Percentiles rank a stretch among this genome's conserved stretches.
Conservation (phyloP, 1,284 basidiomycete genomes). For the Paramarasmius palmivorus region DNA sequence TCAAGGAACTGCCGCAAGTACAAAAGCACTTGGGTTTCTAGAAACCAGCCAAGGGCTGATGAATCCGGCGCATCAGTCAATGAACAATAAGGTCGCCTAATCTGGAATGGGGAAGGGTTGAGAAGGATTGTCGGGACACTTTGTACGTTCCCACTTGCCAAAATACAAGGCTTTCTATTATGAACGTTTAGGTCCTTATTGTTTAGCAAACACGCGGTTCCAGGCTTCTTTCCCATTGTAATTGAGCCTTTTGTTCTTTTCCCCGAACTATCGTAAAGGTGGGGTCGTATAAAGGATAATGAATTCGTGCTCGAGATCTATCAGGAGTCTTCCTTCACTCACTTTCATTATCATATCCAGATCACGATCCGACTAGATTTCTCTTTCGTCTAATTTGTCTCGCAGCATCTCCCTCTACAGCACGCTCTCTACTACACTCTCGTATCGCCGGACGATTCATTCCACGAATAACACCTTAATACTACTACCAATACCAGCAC, state of each 20-base stretch:
- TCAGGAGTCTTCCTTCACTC: not conserved
- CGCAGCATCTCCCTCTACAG: constrained; percentile 22
- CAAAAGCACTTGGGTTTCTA: no score
- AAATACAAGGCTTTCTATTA: no score
- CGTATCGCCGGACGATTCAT: constrained; percentile 71
- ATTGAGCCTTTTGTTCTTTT: constrained; percentile 1
- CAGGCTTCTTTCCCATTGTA: not conserved
- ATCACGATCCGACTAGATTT: constrained; percentile 2
- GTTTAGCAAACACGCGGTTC: no score
- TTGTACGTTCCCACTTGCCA: no score
- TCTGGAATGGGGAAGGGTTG: no score
- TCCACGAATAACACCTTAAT: constrained; percentile 2
- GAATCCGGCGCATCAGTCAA: no score
- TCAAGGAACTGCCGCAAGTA: no score
- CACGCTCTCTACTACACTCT: constrained; percentile 17
- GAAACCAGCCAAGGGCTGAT: no score
- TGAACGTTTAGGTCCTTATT: no score
- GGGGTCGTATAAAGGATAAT: not conserved
- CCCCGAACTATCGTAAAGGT: constrained; percentile 2
- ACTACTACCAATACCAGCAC: not conserved
- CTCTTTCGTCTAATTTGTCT: not conserved
- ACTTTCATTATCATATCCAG: not conserved
- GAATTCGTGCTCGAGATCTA: not conserved
- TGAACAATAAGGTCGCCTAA: no score
- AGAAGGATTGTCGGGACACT: no score